phyloP scores from a whole-genome alignment of 139 green algal genomes.

The Coccomyxa sp. region DNA sequence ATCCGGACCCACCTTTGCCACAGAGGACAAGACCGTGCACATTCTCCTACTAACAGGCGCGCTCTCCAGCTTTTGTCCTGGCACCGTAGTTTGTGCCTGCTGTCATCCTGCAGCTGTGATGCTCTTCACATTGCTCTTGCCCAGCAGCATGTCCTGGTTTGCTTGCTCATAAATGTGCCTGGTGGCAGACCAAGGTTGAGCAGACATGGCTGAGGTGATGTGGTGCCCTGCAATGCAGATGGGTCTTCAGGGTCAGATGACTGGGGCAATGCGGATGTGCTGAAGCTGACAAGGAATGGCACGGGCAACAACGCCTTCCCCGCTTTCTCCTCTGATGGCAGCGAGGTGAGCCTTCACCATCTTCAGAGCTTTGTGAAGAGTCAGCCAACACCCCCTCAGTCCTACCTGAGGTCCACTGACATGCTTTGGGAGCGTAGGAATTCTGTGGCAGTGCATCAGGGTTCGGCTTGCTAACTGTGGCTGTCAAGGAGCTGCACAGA shows the following conservation, averaged over 20 bases:
- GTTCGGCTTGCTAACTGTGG: no score
- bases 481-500: no score
- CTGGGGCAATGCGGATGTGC: background rate
- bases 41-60: background rate
- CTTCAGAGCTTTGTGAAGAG: no score
- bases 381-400: no score
- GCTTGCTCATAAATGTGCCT: background rate
- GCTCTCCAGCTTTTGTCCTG: background rate
- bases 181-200: background rate
- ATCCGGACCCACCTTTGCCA: background rate
- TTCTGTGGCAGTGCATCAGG: no score
- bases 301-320: slow-evolving; percentile 7
- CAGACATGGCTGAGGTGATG: background rate
- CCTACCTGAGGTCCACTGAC: no score
- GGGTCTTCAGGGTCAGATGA: background rate
- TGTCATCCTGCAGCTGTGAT: no score
- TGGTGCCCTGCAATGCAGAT: no score
- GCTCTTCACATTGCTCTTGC: no score
- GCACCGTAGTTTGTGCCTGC: no score
- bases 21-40: background rate
- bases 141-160: no score
- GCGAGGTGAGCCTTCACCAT: background rate
- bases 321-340: background rate
- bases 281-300: background rate
- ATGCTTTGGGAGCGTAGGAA: no score